Evolutionary conservation across 345 rosid species (phyloP), one percentile per base, ranked within the genome.

Genomic region (Anastatica hierochuntica): DNA sequence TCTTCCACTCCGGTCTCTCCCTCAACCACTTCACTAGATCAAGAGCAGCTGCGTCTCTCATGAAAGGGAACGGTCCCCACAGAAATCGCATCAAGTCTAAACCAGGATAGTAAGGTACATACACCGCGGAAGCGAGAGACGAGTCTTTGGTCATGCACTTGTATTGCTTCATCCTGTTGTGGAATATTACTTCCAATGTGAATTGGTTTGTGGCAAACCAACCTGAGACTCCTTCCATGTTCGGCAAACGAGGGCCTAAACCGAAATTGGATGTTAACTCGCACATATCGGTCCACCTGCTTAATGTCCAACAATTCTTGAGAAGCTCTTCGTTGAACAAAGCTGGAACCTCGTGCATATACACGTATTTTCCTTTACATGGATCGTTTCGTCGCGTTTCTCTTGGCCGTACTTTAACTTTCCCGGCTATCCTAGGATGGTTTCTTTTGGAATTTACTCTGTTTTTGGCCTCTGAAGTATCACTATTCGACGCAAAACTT

Each of bases 121-220:
- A 89, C 4, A 89, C 64, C 0, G 94, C 95, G 0, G 97, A 79
- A 36, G 97, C 97, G 0, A 63, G 7, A 0, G 84, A 79, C 2
- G 94, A 72, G 63, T 89, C 78, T 4, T 69, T 48, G 10, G 97
- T 85, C 48, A 89, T 58, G 49, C 90, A 89, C 53, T 72, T 73
- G 67, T 85, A 85, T 19, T 73, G 85, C 40, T 78, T 85, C 94
- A 85, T 85, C 57, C 94, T 74, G 44, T 73, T 81, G 66, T 83
- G 85, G 60, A 85, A 83, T 56, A 89, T 81, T 20, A 85, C 81
- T 67, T 89, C 94, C 43, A 85, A 54, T 33, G 79, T 69, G 74
- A 89, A 89, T 14, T 89, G 95, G 30, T 81, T 73, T 1, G 97
- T 89, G 0, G 74, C 75, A 48, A 61, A 89, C 88, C 95, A 89